Base-by-base conservation (phyloP, 305 asterid genomes). In the Fraxinus dipetala region DNA sequence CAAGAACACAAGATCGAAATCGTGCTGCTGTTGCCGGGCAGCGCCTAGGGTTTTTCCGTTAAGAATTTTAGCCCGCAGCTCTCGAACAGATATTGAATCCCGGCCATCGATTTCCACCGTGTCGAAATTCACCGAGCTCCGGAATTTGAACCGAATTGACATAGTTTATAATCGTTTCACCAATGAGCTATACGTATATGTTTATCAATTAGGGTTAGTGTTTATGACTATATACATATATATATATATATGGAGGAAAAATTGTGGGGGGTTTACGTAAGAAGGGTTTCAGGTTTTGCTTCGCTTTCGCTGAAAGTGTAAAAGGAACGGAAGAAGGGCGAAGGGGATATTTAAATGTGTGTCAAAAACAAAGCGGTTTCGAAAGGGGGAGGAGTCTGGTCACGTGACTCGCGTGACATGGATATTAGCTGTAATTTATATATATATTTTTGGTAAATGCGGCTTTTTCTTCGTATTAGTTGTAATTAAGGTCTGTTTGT, bases 101-200 rank as follows among this genome's bases (percentile, higher is more conserved):
- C 89, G 91, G 61, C 84, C 80, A n/a, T 81, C 91, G 43, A 87
- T 86, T 56, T 87, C 88, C 31, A 87, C 77, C 79, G 89, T 77
- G 36, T 89, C 91, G 26, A 86, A 90, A 85, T 86, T 89, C 32
- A 85, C 83, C 75, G 92, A 87, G 74, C 93, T 90, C 91, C 90
- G 87, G 76, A 90, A 90, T 86, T 87, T 89, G 87, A 85, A 90
- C 84, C 87, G 84, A 79, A 90, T 89, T 36, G 92, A 87, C 93
- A 89, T 89, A 65, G 4, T 65, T 65, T 65, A 26, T 65, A 8
- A 26, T 65, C 35, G 13, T 11, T 65, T 65, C 6, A 22, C 32
- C 73, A 8, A 11, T 63, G 14, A 63, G 72, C 72, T 63, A 3
- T 63, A 24, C 26, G 32, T 63, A 31, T 63, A 63, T 24, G 35